Evolutionary conservation across 768 basidiomycete species (phyloP), one percentile per base, ranked within the genome.

Genomic region (Amanita rimosa): DNA sequence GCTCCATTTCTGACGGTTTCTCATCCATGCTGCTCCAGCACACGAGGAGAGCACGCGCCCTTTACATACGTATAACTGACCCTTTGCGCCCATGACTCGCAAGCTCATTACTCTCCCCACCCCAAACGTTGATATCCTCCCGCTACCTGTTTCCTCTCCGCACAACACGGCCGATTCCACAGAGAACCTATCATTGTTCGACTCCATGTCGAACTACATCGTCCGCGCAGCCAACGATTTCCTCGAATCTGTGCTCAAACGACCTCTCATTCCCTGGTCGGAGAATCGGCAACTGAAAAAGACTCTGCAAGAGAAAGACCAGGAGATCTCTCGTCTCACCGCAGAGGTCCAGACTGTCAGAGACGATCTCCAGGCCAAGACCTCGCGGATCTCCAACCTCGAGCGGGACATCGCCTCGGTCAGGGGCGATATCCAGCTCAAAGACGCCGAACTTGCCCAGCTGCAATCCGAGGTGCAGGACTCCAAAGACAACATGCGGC

Each of bases 241-340:
- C 16, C 41, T 49, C 40, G 40, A 49, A 16, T 42, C 48, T 11
- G 48, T 49, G 13, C 31, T 49, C 17, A 49, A 49, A 43, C 36
- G 38, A 33, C 40, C 48, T 13, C 40, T 49, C 14, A n/a, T 49
- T 3, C 48, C 48, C 14, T 49, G 40, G 40, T 19, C 40, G 2
- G 48, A 49, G 39, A 49, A 49, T 14, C 27, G 31, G 13, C 38
- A 43, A 36, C 48, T 49, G 26, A 49, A 43, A 39, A 49, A 49
- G 21, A 19, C 14, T 2, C 22, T 49, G 3, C 29, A 43, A 35
- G 40, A 43, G 16, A 49, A 49, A 22, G 48, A 42, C 13, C 27
- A 42, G 14, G 48, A 49, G 21, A 49, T 49, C 16, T 35, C 29
- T 26, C 36, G 41, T 6, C 31, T 49, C 13, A 41, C 17, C 11